Conservation (phyloP, 306 rosid genomes). For the Cicer judaicum region DNA sequence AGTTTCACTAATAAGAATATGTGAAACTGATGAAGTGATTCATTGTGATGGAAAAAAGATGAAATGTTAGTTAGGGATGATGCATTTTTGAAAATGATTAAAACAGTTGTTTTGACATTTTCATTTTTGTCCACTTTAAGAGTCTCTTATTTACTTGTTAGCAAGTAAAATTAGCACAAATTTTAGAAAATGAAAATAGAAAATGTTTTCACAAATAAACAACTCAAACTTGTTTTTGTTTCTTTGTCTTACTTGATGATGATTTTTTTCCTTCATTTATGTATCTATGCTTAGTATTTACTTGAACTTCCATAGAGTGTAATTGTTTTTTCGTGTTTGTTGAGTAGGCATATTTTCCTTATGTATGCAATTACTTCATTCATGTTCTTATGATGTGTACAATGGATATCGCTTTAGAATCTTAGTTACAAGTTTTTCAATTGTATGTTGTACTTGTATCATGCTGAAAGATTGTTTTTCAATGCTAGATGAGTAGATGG, state of each 20-base stretch:
- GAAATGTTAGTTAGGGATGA: too few species aligned
- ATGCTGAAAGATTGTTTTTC: not conserved
- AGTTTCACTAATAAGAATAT: too few species aligned
- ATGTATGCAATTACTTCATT: not conserved
- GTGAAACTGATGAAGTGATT: too few species aligned
- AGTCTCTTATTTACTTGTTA: too few species aligned
- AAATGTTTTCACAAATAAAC: too few species aligned
- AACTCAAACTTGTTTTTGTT: not conserved
- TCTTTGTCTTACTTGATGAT: slow-evolving; percentile 5
- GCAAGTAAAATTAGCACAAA: too few species aligned
- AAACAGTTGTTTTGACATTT: too few species aligned
- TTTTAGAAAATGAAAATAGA: too few species aligned
- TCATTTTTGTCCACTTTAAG: too few species aligned
- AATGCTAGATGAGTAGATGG: not conserved
- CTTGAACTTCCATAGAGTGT: not conserved
- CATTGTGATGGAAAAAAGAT: too few species aligned
- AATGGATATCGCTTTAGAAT: not conserved
- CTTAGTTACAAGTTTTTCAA: not conserved
- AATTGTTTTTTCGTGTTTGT: slow-evolving; percentile 20
- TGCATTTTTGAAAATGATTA: too few species aligned
- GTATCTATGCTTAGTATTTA: not conserved
- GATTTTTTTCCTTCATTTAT: not conserved
- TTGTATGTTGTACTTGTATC: not conserved
- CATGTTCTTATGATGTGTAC: not conserved
- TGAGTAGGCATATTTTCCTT: not conserved